phyloP scores from a whole-genome alignment of 345 rosid genomes.

The Excoecaria agallocha region DNA sequence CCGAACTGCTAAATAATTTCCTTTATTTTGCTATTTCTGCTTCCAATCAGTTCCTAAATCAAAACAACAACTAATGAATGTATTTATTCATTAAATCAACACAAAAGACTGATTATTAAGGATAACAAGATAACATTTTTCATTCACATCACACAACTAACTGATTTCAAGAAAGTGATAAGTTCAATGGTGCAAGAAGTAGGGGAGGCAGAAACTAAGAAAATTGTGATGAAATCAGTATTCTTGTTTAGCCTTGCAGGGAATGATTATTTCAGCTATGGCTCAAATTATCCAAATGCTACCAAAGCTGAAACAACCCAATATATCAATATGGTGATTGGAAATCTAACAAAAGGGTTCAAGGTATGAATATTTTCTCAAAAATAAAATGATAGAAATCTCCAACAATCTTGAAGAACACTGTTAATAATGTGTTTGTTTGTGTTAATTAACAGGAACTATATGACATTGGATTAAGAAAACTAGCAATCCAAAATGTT shows the following conservation, averaged over 20 bases:
- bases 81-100: no score
- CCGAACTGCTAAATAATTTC: no score
- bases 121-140: no score
- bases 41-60: no score
- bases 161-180: constrained; percentile 21
- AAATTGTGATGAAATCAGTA: constrained; percentile 21
- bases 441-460: not conserved
- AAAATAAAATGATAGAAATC: no score
- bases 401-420: no score
- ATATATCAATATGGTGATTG: constrained; percentile 17
- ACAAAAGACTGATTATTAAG: no score
- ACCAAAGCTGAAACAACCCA: not conserved
- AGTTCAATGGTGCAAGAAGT: constrained; percentile 14
- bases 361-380: constrained; percentile 12
- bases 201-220: constrained; percentile 16
- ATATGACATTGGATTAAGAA: constrained; percentile 28
- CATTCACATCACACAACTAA: no score
- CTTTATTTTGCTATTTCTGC: no score
- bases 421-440: not conserved
- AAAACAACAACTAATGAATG: no score
- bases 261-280: constrained; percentile 15
- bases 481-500: constrained; percentile 24
- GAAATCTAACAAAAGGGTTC: constrained; percentile 20
- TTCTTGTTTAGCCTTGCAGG: constrained; percentile 27
- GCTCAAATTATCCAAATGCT: not conserved